phyloP scores from a whole-genome alignment of 768 basidiomycete genomes.

The Podaxis sp. region DNA sequence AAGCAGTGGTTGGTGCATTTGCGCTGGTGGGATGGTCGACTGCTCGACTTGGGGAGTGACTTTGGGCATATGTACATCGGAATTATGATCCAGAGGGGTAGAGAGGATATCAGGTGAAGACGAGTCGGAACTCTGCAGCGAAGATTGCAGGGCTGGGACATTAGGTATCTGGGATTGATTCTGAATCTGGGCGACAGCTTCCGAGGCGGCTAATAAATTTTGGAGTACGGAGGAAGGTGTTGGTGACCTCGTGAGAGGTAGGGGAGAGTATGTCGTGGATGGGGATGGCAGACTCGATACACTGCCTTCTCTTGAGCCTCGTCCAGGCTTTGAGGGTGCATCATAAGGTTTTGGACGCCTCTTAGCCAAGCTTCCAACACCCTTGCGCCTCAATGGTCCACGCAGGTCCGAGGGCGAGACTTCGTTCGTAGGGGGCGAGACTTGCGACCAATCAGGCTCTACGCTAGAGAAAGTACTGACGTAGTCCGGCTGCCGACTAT shows the following conservation, averaged over 20 bases:
- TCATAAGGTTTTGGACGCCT: conserved; percentile 75
- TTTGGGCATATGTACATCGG: conserved; percentile 36
- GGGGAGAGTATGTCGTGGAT: conserved; percentile 37
- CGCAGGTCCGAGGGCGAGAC: conserved; percentile 28
- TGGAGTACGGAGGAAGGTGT: conserved; percentile 35
- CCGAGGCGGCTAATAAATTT: conserved; percentile 23
- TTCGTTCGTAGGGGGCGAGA: too few species aligned
- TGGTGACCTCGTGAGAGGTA: conserved; percentile 41
- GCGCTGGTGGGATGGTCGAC: conserved; percentile 11
- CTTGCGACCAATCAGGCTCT: conserved; percentile 45
- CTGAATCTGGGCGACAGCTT: conserved; percentile 20
- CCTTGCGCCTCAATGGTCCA: conserved; percentile 44
- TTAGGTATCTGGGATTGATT: not conserved
- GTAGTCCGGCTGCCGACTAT: conserved; percentile 28
- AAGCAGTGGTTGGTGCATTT: conserved; percentile 13
- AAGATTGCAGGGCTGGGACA: conserved; percentile 31
- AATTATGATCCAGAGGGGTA: conserved; percentile 38
- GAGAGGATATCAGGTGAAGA: conserved; percentile 42
- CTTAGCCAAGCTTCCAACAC: conserved; percentile 30
- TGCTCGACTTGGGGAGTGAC: conserved; percentile 17
- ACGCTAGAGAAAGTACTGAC: conserved; percentile 31
- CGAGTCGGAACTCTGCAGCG: conserved; percentile 38
- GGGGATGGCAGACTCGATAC: conserved; percentile 47
- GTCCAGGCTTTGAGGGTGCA: conserved; percentile 38
- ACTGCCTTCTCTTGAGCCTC: conserved; percentile 50